Evolutionary conservation across 441 rosid species (phyloP), one percentile per base, ranked within the genome.

Genomic region (Brassica hybrid): DNA sequence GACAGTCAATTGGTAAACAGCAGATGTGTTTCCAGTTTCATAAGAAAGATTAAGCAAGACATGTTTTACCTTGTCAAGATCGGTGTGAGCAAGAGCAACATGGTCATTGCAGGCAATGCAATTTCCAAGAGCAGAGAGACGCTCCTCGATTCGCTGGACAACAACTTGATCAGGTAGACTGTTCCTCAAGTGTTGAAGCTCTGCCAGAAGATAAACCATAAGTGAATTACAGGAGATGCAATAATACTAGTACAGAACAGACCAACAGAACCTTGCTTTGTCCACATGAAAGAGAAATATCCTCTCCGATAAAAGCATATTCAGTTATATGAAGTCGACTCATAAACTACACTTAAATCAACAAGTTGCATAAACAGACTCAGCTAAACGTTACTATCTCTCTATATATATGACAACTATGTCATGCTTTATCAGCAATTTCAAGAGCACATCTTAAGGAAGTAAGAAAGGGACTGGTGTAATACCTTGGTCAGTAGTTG

Each of bases 91-190:
- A 76, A 95, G 87, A 72, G 99, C 98, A 72, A 93, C 99, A 82
- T 93, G 94, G 76, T 95, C 98, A 82, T 95, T 93, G 85, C 98
- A 95, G 57, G 96, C 94, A 79, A 95, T 86, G 78, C 98, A 89
- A 67, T 95, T 91, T 8, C 99, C 99, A 63, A 95, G 86, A 19
- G 99, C 98, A 76, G 99, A 91, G 19, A 95, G 82, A 60, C 78
- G 91, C 87, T 95, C 99, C 2, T 95, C 98, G 38, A 90, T 81
- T 43, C 99, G 86, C 83, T 88, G 98, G 71, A 95, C 94, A 34
- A 91, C 95, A 57, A 95, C 97, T 82, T 65, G 78, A 83, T 93
- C 99, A 13, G 99, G 99, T 73, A 93, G 86, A 82, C 98, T 95
- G 72, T 95, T 91, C 71, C 93, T 90, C 89, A 95, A 83, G 70